Evolutionary conservation across 2,329 filamentous ascomycete genomes (phyloP).

Genomic region (Neonectria magnoliae): DNA sequence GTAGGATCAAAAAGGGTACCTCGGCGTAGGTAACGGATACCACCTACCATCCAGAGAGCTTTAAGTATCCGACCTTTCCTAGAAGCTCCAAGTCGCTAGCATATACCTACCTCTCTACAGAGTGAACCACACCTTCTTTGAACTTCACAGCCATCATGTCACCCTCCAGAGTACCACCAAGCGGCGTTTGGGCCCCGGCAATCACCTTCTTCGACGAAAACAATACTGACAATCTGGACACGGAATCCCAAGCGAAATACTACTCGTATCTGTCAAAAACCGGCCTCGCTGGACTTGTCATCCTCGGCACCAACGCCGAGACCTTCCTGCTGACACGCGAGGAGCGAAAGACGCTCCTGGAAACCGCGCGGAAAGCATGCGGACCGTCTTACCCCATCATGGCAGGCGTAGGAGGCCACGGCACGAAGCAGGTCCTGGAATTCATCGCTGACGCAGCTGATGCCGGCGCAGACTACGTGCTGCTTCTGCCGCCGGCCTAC

Average conservation of each 20-base stretch:
- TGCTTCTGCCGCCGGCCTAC: constrained; percentile 72
- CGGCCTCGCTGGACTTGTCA: constrained; percentile 61
- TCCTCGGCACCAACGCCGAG: constrained; percentile 66
- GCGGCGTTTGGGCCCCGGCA: constrained; percentile 62
- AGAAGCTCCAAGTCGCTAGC: not conserved
- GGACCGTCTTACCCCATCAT: constrained; percentile 90
- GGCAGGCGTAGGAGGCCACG: constrained; percentile 73
- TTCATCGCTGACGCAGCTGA: constrained; percentile 67
- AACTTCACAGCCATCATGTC: constrained; percentile 24
- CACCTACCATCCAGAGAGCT: not conserved
- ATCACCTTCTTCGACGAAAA: constrained; percentile 63
- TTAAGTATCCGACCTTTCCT: constrained; percentile 34
- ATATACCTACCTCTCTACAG: not conserved
- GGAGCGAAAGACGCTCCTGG: constrained; percentile 66
- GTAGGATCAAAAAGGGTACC: not conserved
- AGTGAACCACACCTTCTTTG: not conserved
- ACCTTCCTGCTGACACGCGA: constrained; percentile 66
- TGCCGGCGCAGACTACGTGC: constrained; percentile 69
- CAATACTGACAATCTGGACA: constrained; percentile 58
- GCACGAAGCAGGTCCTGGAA: constrained; percentile 70
- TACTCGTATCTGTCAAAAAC: constrained; percentile 61
- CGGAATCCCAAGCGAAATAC: constrained; percentile 59
- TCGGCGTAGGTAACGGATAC: not conserved
- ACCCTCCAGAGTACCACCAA: constrained; percentile 34
- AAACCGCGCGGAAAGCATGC: constrained; percentile 74